phyloP scores from a whole-genome alignment of 1,284 basidiomycete species.

The Heliocybe sulcata region DNA sequence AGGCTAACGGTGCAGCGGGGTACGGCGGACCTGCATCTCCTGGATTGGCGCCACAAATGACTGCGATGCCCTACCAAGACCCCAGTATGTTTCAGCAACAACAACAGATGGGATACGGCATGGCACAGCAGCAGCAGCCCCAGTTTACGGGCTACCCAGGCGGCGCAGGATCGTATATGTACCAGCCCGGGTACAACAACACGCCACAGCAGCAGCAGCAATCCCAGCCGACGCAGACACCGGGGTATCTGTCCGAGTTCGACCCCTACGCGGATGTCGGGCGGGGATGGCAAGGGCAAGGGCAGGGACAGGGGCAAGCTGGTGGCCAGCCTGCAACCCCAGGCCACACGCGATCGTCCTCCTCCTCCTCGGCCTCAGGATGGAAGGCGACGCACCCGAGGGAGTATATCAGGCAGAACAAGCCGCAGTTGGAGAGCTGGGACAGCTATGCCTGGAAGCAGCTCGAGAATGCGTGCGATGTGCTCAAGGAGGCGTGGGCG shows the following conservation, averaged over 20 bases:
- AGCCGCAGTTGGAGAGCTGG: conserved; percentile 29
- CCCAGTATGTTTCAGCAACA: conserved; percentile 11
- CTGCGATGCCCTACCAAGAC: conserved; percentile 6
- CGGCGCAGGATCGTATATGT: background rate
- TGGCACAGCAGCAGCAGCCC: conserved; percentile 13
- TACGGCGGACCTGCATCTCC: background rate
- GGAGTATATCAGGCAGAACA: conserved; percentile 26
- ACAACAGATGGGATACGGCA: conserved; percentile 12
- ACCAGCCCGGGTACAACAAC: conserved; percentile 10
- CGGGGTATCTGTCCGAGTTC: conserved; percentile 25
- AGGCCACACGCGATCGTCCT: conserved; percentile 2
- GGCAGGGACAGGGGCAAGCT: conserved; percentile 3
- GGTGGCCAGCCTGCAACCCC: conserved; percentile 1
- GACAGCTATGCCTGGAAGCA: conserved; percentile 31
- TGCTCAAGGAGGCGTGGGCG: conserved; percentile 3
- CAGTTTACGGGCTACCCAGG: conserved; percentile 16
- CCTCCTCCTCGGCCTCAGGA: background rate
- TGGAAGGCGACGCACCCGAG: conserved; percentile 23
- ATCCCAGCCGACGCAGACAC: conserved; percentile 16
- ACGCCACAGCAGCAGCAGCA: conserved; percentile 16
- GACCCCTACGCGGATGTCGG: conserved; percentile 21
- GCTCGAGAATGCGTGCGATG: conserved; percentile 6
- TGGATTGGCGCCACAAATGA: background rate
- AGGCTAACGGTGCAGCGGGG: too few relatives aligned
- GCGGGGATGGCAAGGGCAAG: conserved; percentile 5